Conservation (phyloP, 495 filamentous ascomycete genomes). For the Tetracladium setigerum region DNA sequence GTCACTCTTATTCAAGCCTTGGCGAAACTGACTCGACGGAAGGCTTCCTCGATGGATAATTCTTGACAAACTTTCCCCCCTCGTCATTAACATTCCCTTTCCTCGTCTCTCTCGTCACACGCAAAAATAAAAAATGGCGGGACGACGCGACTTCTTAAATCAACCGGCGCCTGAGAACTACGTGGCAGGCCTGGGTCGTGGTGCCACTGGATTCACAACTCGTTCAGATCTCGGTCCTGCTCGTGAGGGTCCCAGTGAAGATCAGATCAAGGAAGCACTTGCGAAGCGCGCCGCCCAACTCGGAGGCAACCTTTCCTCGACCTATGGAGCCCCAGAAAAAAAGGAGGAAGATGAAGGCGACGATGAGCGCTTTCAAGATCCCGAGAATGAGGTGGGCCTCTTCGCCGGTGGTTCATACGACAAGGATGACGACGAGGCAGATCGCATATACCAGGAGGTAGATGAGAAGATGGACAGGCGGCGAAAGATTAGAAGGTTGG, state of each 20-base stretch:
- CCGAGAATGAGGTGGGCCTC: conserved; percentile 92
- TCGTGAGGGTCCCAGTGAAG: conserved; percentile 91
- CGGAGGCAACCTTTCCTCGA: conserved; percentile 70
- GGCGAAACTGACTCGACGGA: too few relatives aligned
- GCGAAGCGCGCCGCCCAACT: conserved; percentile 83
- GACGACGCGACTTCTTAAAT: conserved; percentile 83
- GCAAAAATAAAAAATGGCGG: conserved; percentile 63
- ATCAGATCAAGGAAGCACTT: conserved; percentile 95
- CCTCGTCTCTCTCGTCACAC: too few relatives aligned
- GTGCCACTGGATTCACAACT: conserved; percentile 96
- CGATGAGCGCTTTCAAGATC: conserved; percentile 87
- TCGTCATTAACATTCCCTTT: too few relatives aligned
- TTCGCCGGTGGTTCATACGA: conserved; percentile 93
- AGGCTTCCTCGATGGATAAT: too few relatives aligned
- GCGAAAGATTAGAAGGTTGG: conserved; percentile 84
- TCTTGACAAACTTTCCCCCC: too few relatives aligned
- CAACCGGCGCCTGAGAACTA: conserved; percentile 96
- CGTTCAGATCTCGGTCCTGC: conserved; percentile 94
- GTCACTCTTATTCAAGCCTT: too few relatives aligned
- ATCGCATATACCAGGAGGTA: conserved; percentile 88
- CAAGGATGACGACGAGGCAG: conserved; percentile 93
- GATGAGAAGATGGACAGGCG: conserved; percentile 95
- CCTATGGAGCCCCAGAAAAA: conserved; percentile 71
- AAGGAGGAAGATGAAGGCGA: conserved; percentile 72
- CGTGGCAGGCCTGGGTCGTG: conserved; percentile 93